phyloP scores from a whole-genome alignment of 257 asterid genomes.

The Solanum dulcamara region DNA sequence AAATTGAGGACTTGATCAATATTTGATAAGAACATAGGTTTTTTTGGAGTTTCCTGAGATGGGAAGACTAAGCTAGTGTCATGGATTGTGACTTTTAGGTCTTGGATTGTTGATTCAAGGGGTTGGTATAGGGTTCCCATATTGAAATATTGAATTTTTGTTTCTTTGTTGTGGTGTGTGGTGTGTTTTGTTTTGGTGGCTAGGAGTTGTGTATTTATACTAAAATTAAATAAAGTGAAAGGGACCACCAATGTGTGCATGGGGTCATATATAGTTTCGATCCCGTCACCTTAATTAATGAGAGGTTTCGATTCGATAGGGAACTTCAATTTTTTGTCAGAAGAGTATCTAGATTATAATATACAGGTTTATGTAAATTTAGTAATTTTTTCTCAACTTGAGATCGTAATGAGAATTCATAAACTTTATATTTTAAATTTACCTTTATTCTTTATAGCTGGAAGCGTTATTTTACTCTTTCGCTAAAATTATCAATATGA shows the following conservation, averaged over 20 bases:
- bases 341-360: no score
- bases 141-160: conserved; percentile 9
- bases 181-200: neutral
- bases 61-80: conserved; percentile 41
- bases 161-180: neutral
- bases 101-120: conserved; percentile 23
- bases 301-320: no score
- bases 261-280: neutral
- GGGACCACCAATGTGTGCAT: neutral
- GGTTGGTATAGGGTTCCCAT: conserved; percentile 35
- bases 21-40: conserved; percentile 45
- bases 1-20: conserved; percentile 72
- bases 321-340: neutral
- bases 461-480: neutral
- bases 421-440: no score
- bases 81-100: conserved; percentile 47
- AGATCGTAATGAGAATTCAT: neutral
- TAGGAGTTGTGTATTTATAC: conserved; percentile 2
- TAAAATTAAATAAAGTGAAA: neutral
- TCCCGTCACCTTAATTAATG: neutral
- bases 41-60: conserved; percentile 12
- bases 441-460: no score
- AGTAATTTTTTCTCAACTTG: no score
- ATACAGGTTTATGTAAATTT: no score
- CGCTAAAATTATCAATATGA: neutral